Conservation (phyloP, 1,284 basidiomycete genomes). For the Fomitopsis schrenkii region DNA sequence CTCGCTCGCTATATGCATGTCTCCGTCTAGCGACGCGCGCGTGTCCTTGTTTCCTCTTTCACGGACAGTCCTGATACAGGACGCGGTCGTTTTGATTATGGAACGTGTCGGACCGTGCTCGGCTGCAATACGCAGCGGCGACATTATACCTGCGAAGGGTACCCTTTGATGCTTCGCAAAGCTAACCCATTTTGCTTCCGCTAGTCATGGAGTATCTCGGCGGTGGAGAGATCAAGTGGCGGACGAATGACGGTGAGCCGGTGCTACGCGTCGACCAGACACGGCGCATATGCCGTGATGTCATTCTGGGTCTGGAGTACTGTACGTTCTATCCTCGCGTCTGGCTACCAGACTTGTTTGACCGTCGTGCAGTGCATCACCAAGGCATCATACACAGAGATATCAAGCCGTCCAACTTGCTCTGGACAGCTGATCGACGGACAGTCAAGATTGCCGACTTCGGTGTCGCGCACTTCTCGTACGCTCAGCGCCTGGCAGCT, state of each 20-base stretch:
- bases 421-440: constrained; percentile 80
- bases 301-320: constrained; percentile 92
- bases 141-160: background rate
- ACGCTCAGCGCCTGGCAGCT: constrained; percentile 69
- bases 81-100: background rate
- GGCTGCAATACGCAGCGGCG: background rate
- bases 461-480: constrained; percentile 94
- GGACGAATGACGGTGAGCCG: constrained; percentile 59
- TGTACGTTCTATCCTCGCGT: constrained; percentile 45
- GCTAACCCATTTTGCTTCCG: constrained; percentile 8
- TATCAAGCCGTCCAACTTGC: constrained; percentile 97
- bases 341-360: background rate
- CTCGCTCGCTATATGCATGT: constrained; percentile 9
- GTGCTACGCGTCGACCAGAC: constrained; percentile 81
- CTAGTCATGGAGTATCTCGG: constrained; percentile 96
- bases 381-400: constrained; percentile 99
- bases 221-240: constrained; percentile 94
- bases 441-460: constrained; percentile 98
- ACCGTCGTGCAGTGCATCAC: constrained; percentile 69
- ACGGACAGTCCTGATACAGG: background rate
- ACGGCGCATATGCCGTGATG: constrained; percentile 86
- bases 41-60: background rate
- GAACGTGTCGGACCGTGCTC: background rate
- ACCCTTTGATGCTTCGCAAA: background rate
- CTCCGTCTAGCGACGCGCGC: constrained; percentile 57